Conservation (phyloP, 148 eudicot genomes). For the Vaccinium corymbosum region DNA sequence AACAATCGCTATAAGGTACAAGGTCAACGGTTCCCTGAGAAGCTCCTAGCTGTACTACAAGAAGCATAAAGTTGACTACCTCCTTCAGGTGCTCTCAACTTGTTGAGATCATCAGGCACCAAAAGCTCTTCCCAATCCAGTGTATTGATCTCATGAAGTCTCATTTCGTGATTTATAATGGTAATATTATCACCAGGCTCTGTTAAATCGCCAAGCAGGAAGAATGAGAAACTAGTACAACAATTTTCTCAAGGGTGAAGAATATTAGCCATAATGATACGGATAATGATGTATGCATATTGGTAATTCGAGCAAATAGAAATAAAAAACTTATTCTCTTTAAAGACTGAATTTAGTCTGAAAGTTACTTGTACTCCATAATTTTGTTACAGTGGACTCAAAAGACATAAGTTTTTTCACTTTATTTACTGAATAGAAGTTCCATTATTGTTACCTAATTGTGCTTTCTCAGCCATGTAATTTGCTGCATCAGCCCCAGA, state of each 20-base stretch:
- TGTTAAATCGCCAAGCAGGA: constrained; percentile 23
- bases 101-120: constrained; percentile 55
- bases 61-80: constrained; percentile 35
- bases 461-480: constrained; percentile 27
- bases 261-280: not conserved
- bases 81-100: constrained; percentile 31
- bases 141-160: constrained; percentile 86
- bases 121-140: constrained; percentile 98
- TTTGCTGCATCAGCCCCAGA: constrained; percentile 34
- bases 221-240: not conserved
- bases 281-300: not conserved
- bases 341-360: not conserved
- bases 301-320: not conserved
- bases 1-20: not conserved
- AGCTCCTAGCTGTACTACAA: constrained; percentile 11
- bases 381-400: not conserved
- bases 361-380: not conserved
- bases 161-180: constrained; percentile 54
- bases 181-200: constrained; percentile 41
- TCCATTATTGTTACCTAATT: constrained; percentile 33
- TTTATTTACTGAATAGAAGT: not conserved
- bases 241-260: not conserved
- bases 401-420: not conserved
- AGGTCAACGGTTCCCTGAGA: not conserved
- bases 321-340: not conserved